Base-by-base conservation (phyloP, 768 basidiomycete genomes). In the Dentipellis sp. region DNA sequence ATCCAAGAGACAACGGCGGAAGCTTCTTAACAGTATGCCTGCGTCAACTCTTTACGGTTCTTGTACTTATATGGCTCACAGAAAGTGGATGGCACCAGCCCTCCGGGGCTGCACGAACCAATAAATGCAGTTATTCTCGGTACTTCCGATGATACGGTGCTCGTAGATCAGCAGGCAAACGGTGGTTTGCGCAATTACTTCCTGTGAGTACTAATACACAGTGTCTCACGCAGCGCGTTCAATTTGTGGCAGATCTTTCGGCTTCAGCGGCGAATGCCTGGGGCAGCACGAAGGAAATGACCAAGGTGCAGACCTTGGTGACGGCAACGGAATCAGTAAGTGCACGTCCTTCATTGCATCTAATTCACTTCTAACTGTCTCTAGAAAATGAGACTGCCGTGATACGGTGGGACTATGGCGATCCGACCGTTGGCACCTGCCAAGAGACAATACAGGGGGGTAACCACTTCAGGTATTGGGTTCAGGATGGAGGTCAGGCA, bases 391-490 rank as follows among this genome's bases (percentile, higher is more conserved):
- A 97, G 67, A 86, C 87, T 0, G 82, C 83, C 8, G 87, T 86
- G n/a, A 82, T 94, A 22, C 78, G 94, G 37, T 93, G 82, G 79
- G 80, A 93, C 65, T 97, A 90, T 67, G 83, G 82, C 8, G 83
- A 95, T 62, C 79, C 83, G 0, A 72, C 82, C 52, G 68, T 94
- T n/a, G 94, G 94, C 0, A 80, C 92, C 1, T 95, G 94, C 69
- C 72, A 79, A 62, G 93, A 97, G 69, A 88, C 90, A 2, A 78
- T 94, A 42, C 66, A 88, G 61, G 93, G 93, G 1, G 94, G 94
- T 6, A 79, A 88, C 64, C 93, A 97, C 66, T 81, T 93, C 66
- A 80, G 93, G 40, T 94, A 93, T 68, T 94, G 91, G 92, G 69
- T 76, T 5, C 93, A 94, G 71, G 77, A 89, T 57, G 91, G 91